Percentiles rank a stretch among this genome's conserved stretches.
These are phyloP conservation scores for Brassica balearica DNA, from an alignment of 441 rosid genomes.

Conservation along the genomic window DNA sequence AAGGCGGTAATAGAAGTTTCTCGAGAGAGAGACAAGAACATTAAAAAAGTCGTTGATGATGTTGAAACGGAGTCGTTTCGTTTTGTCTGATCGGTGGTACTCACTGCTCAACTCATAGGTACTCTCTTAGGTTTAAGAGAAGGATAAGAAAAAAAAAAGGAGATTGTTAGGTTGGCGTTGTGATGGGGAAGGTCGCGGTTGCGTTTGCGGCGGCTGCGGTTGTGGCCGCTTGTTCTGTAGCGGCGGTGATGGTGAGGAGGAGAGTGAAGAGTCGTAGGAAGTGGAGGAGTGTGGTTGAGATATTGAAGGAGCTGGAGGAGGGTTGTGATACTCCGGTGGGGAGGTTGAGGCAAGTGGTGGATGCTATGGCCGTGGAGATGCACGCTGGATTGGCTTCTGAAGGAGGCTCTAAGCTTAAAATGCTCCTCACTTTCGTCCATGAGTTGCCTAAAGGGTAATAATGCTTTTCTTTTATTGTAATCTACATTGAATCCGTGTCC, in stretches of 20 bases:
- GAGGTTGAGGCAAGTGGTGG: conserved; percentile 82
- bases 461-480: not conserved
- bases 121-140: not conserved
- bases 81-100: conserved; percentile 13
- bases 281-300: conserved; percentile 73
- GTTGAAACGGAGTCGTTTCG: conserved; percentile 27
- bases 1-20: conserved; percentile 17
- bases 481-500: conserved; percentile 18
- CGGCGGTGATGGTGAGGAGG: conserved; percentile 73
- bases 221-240: conserved; percentile 76
- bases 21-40: not conserved
- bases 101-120: conserved; percentile 3
- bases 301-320: conserved; percentile 80
- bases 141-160: not conserved
- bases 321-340: conserved; percentile 71
- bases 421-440: conserved; percentile 87
- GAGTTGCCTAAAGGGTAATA: conserved; percentile 79
- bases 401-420: conserved; percentile 94
- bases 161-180: conserved; percentile 10
- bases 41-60: not conserved
- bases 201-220: conserved; percentile 75
- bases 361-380: conserved; percentile 97
- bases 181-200: conserved; percentile 68
- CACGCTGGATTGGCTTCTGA: conserved; percentile 97
- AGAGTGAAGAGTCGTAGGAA: conserved; percentile 71